phyloP scores from a whole-genome alignment of 495 filamentous ascomycete species.

The Podospora pseudopauciseta region DNA sequence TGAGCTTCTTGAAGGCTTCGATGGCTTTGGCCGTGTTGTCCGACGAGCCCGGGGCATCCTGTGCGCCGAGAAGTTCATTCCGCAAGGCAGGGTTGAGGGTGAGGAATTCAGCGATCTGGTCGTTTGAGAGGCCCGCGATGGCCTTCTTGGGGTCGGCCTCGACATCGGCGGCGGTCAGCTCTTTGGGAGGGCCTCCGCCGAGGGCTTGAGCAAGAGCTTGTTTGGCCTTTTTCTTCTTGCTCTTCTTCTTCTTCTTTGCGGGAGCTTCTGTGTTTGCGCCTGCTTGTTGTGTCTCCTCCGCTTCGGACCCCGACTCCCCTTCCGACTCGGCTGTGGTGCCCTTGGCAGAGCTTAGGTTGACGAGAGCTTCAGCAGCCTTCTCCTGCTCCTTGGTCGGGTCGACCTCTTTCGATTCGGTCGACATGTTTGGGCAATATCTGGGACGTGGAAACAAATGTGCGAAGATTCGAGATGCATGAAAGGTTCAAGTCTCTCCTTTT shows the following conservation, averaged over 20 bases:
- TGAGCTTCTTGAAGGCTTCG: slow-evolving; percentile 67
- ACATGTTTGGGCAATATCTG: slow-evolving; percentile 31
- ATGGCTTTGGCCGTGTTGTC: slow-evolving; percentile 40
- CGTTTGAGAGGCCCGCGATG: slow-evolving; percentile 42
- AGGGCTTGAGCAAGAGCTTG: slow-evolving; percentile 31
- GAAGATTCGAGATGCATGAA: too few species aligned
- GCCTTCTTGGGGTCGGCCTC: slow-evolving; percentile 38
- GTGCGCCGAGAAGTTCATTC: slow-evolving; percentile 44
- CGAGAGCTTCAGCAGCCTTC: slow-evolving; percentile 23
- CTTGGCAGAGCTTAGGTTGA: slow-evolving; percentile 11
- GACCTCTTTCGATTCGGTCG: slow-evolving; percentile 49
- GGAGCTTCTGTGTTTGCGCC: slow-evolving; percentile 17
- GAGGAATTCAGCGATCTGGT: slow-evolving; percentile 53
- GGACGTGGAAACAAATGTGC: too few species aligned
- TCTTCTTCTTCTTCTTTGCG: slow-evolving; percentile 52
- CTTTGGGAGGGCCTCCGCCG: slow-evolving; percentile 5
- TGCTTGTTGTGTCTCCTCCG: slow-evolving; percentile 22
- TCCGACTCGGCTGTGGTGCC: slow-evolving; percentile 37
- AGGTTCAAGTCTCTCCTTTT: background rate
- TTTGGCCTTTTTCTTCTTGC: slow-evolving; percentile 50
- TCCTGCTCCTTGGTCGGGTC: slow-evolving; percentile 34
- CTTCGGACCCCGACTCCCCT: slow-evolving; percentile 39
- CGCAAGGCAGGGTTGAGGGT: slow-evolving; percentile 60
- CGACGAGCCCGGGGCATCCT: slow-evolving; percentile 21
- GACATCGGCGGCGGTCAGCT: slow-evolving; percentile 14